A percentile compares a stretch with the other conserved stretches of the same genome.
Conservation (phyloP, 2,329 filamentous ascomycete genomes). For the Colletotrichum cereale region DNA sequence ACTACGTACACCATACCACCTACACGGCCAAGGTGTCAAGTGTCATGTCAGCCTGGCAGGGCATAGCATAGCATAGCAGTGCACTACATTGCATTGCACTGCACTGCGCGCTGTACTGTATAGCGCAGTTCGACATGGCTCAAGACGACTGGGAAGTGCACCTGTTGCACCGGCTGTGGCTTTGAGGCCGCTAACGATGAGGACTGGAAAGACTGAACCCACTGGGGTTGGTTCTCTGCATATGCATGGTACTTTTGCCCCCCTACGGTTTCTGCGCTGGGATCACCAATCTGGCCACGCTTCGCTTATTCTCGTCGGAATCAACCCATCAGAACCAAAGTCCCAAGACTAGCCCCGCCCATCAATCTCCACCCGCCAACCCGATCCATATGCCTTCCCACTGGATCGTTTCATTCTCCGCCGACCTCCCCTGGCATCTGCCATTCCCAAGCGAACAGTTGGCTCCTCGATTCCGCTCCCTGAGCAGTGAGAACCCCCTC, state of each 20-base stretch:
- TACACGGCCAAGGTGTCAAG: constrained; percentile 7
- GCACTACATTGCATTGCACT: neutral
- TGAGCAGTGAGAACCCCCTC: constrained; percentile 1
- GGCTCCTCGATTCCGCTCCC: constrained; percentile 25
- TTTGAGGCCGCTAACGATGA: constrained; percentile 33
- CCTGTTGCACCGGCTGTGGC: constrained; percentile 28
- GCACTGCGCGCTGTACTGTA: neutral
- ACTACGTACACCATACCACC: neutral
- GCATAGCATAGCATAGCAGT: neutral
- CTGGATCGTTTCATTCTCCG: constrained; percentile 31
- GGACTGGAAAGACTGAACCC: neutral
- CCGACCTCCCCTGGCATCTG: constrained; percentile 25
- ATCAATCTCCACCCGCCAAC: constrained; percentile 26
- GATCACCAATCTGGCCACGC: constrained; percentile 32
- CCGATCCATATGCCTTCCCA: constrained; percentile 22
- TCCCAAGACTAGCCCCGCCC: constrained; percentile 17
- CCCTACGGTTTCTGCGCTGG: constrained; percentile 6
- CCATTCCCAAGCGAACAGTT: constrained; percentile 6
- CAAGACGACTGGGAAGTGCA: too few relatives aligned
- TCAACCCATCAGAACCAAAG: constrained; percentile 40
- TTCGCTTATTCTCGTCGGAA: constrained; percentile 36
- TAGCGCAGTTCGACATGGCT: neutral
- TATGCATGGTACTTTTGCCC: constrained; percentile 39
- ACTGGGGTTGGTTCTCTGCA: constrained; percentile 11
- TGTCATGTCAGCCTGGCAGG: constrained; percentile 6